phyloP scores from a whole-genome alignment of 2,329 filamentous ascomycete species.

The Neonectria neomacrospora region DNA sequence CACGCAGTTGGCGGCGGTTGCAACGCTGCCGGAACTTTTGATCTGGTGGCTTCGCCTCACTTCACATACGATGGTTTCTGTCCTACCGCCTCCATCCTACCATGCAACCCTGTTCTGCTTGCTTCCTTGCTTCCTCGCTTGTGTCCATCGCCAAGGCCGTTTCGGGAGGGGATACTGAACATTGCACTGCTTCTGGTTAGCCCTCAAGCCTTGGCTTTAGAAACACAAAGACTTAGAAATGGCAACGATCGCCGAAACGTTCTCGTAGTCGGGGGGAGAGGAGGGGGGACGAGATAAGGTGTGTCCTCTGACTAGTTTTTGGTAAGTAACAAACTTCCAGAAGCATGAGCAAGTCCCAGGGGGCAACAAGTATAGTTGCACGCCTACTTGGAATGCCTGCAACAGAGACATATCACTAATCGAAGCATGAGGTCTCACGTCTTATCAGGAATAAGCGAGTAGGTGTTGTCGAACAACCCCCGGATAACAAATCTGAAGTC shows the following conservation, averaged over 20 bases:
- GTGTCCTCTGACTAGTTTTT: neutral
- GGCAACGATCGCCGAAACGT: constrained; percentile 15
- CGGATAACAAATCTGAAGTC: neutral
- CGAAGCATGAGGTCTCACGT: neutral
- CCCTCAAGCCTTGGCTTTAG: neutral
- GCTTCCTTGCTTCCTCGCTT: neutral
- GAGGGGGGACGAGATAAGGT: neutral
- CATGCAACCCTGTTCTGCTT: no score
- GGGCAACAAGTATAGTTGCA: neutral
- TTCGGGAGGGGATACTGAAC: neutral
- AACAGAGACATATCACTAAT: neutral
- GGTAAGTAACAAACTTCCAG: neutral
- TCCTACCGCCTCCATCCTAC: neutral
- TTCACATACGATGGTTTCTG: constrained; percentile 3
- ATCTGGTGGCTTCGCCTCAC: constrained; percentile 1
- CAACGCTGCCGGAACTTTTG: constrained; percentile 34
- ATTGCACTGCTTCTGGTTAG: neutral
- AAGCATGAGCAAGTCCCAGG: constrained; percentile 2
- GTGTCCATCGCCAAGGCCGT: constrained; percentile 7
- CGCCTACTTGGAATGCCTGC: neutral
- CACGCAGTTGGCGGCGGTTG: constrained; percentile 20
- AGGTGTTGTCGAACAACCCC: neutral
- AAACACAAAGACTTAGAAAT: neutral
- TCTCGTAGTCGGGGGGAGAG: neutral
- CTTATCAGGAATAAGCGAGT: neutral